Evolutionary conservation across 192 early-diverging fungal genomes (phyloP).

Genomic region (Phlyctochytrium arcticum): DNA sequence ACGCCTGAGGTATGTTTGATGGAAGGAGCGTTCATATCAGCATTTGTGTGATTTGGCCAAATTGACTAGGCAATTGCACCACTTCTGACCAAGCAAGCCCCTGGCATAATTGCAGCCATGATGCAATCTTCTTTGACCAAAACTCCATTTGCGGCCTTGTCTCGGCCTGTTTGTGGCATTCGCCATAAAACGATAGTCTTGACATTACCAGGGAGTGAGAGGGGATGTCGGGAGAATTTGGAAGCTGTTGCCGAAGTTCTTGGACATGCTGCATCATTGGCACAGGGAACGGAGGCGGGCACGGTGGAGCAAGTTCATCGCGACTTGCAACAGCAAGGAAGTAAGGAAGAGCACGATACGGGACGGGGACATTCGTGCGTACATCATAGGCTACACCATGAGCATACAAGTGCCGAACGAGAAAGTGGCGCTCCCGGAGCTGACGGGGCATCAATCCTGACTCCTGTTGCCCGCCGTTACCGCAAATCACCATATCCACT

Average conservation of each 20-base stretch:
- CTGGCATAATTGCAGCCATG: conserved; percentile 78
- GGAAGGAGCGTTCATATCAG: no score
- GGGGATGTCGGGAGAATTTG: conserved; percentile 82
- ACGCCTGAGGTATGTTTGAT: conserved; percentile 77
- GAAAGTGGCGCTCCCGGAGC: no score
- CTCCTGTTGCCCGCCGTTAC: conserved; percentile 60
- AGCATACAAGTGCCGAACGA: no score
- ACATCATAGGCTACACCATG: conserved; percentile 8
- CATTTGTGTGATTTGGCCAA: no score
- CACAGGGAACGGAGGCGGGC: conserved; percentile 43
- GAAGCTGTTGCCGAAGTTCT: conserved; percentile 67
- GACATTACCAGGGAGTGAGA: conserved; percentile 86
- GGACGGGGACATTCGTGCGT: neutral
- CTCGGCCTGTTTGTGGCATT: conserved; percentile 59
- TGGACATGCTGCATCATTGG: conserved; percentile 78
- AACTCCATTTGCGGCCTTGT: conserved; percentile 88
- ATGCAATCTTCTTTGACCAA: conserved; percentile 67
- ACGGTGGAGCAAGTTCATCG: conserved; percentile 54
- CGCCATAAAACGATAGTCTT: conserved; percentile 59
- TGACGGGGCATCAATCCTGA: no score
- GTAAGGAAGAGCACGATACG: neutral
- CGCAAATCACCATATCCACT: conserved; percentile 83
- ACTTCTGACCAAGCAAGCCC: conserved; percentile 63
- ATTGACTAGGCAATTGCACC: conserved; percentile 63
- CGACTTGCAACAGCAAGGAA: neutral